Base-by-base conservation (phyloP, 441 rosid genomes). In the Aquilaria agallochum region DNA sequence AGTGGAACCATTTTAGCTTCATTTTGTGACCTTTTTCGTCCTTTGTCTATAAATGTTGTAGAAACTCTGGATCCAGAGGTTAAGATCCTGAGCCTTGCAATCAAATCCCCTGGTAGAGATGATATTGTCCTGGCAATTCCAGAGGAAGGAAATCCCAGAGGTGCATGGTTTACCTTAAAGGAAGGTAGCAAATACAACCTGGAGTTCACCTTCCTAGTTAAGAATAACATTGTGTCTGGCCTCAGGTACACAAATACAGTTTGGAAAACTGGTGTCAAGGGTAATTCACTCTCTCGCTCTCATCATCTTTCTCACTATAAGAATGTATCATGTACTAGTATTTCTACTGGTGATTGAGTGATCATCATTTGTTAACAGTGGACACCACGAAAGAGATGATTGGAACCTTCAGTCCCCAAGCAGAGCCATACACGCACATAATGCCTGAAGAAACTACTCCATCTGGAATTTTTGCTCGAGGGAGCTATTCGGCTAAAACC, bases 361-460 rank as follows among this genome's bases (percentile, higher is more conserved):
- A 44, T 68, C 40, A 52, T 44, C 13, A 50, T 64, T 2, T 45
- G 54, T 48, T 59, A 49, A 55, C 74, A 83, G 89, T 86, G 62
- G 58, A 55, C 32, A 67, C 75, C 72, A 58, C 78, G 34, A 84
- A 81, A 71, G 78, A 79, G 68, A 84, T 84, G 87, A 60, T 81
- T n/a, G 90, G 90, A 66, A 81, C 89, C 57, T 81, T 72, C 64
- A 84, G 89, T 65, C 86, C 86, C 52, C 86, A 84, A 64, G 74
- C 77, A 8, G 89, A 81, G 56, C 77, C 84, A 5, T 84, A 84
- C 68, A 72, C 70, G 11, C 83, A 79, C 52, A 76, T 75, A 60
- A 76, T 84, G 77, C 80, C 79, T 4, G 89, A 84, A 66, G 89
- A 84, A 56, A 70, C 80, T 1, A 77, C 84, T 5, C 89, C 89